A percentile compares a stretch with the other conserved stretches of the same genome.
These are phyloP conservation scores for Pseudofabraea citricarpa DNA, from an alignment of 2,329 filamentous ascomycete species.

Conservation along the genomic window DNA sequence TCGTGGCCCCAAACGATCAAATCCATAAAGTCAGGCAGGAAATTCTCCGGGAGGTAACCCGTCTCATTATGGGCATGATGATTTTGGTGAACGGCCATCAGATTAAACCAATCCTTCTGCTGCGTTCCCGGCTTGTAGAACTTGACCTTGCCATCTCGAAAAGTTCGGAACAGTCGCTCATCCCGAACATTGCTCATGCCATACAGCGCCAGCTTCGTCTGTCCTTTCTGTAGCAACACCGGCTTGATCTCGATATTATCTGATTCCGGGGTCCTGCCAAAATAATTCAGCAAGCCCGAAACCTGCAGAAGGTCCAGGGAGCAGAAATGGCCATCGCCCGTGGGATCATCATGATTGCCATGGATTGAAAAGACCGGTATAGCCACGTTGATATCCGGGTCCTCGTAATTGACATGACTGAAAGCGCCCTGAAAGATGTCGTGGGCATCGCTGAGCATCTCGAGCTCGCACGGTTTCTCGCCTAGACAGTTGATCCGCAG, in stretches of 20 bases:
- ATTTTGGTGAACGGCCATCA: slow-evolving; percentile 94
- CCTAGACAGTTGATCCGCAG: slow-evolving; percentile 90
- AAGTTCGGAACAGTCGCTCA: slow-evolving; percentile 90
- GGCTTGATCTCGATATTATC: slow-evolving; percentile 94
- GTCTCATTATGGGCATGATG: slow-evolving; percentile 89
- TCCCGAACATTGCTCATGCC: slow-evolving; percentile 95
- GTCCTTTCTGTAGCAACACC: slow-evolving; percentile 86
- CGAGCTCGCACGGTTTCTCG: slow-evolving; percentile 90
- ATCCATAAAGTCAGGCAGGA: slow-evolving; percentile 86
- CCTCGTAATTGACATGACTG: slow-evolving; percentile 95
- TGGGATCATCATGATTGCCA: slow-evolving; percentile 96
- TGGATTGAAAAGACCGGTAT: slow-evolving; percentile 98
- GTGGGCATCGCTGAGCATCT: slow-evolving; percentile 89
- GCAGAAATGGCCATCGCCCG: slow-evolving; percentile 89
- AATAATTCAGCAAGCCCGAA: slow-evolving; percentile 92
- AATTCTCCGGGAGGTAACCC: slow-evolving; percentile 89
- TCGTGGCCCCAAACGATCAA: slow-evolving; percentile 96
- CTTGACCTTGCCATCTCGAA: slow-evolving; percentile 86
- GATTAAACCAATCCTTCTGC: slow-evolving; percentile 88
- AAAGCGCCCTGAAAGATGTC: slow-evolving; percentile 89
- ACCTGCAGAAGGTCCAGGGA: slow-evolving; percentile 88
- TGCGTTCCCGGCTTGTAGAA: slow-evolving; percentile 83
- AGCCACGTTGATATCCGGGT: slow-evolving; percentile 92
- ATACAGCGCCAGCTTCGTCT: slow-evolving; percentile 88
- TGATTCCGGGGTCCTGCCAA: slow-evolving; percentile 82